Base-by-base conservation (phyloP, 2,329 filamentous ascomycete genomes). In the Fusarium sp. region DNA sequence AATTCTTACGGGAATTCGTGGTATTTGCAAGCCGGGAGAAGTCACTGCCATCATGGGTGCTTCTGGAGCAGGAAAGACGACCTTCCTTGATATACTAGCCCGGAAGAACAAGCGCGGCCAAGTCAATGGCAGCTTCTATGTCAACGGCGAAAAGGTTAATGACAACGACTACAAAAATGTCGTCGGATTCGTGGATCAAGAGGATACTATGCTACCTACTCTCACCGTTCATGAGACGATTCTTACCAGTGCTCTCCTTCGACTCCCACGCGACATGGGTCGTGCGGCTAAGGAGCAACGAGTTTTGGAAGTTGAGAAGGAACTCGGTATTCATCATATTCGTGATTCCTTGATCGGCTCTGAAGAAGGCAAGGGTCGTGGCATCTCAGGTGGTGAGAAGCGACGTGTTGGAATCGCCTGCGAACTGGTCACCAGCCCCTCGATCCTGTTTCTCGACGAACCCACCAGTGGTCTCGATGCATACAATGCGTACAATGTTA, bases 201-300 rank as follows among this genome's bases (percentile, higher is more conserved):
- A 99, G 77, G 96, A 99, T 78, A 97, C 95, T 8, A 95, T 99
- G 90, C 86, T 99, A 45, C 91, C 96, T 0, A 99, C 96, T 1
- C 84, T 99, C 72, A 99, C 96, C 0, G 96, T 99, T 11, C 96
- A 99, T 79, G 96, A 99, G 81, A 99, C 96, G 0, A 99, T 99
- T 67, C 85, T 98, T 69, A 98, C 93, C 74, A 98, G 95, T 76
- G 96, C 96, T 27, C 84, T 98, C 20, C 88, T 99, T 51, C 90
- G 97, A 73, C 86, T 99, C n/a, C 96, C 96, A 6, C 91, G 91
- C 55, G 92, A 97, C 74, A 99, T 99, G 96, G 92, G 91, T 68
- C 88, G 89, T 58, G 83, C 88, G 1, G 90, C 92, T n/a, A 99
- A 99, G 79, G 92, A 97, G 76, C 94, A 97, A 77, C 88, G 92